Evolutionary conservation across 2,329 filamentous ascomycete genomes (phyloP).

Genomic region (Trichoderma pleuroti): DNA sequence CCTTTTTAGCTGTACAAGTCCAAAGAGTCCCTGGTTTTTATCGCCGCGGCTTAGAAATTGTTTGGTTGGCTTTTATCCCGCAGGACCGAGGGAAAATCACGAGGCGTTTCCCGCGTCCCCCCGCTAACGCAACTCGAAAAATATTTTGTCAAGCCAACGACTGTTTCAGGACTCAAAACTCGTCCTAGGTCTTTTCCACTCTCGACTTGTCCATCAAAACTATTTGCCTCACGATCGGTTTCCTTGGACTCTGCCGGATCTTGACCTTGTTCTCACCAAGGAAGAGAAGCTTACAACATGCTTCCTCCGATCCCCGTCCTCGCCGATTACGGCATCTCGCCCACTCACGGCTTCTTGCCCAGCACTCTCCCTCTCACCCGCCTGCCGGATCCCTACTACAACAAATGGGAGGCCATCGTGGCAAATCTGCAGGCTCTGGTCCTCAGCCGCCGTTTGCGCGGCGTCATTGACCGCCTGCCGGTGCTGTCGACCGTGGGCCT

Average conservation of each 20-base stretch:
- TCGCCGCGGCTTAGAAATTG: slow-evolving; percentile 1
- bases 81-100: background rate
- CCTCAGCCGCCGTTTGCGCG: slow-evolving; percentile 76
- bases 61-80: background rate
- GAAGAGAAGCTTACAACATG: slow-evolving; percentile 36
- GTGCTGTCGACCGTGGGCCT: slow-evolving; percentile 80
- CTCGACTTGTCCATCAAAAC: background rate
- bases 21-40: background rate
- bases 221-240: background rate
- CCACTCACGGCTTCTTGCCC: slow-evolving; percentile 82
- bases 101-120: background rate
- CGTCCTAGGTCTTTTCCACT: background rate
- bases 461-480: slow-evolving; percentile 75
- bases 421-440: slow-evolving; percentile 84
- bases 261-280: background rate
- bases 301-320: slow-evolving; percentile 59
- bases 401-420: slow-evolving; percentile 86
- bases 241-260: background rate
- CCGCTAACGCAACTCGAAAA: background rate
- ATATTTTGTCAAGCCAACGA: background rate
- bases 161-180: background rate
- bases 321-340: slow-evolving; percentile 76
- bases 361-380: slow-evolving; percentile 72
- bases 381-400: slow-evolving; percentile 87
- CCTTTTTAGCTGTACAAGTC: background rate